phyloP scores from a whole-genome alignment of 2,329 filamentous ascomycete genomes.

The Xylariaceae sp. region DNA sequence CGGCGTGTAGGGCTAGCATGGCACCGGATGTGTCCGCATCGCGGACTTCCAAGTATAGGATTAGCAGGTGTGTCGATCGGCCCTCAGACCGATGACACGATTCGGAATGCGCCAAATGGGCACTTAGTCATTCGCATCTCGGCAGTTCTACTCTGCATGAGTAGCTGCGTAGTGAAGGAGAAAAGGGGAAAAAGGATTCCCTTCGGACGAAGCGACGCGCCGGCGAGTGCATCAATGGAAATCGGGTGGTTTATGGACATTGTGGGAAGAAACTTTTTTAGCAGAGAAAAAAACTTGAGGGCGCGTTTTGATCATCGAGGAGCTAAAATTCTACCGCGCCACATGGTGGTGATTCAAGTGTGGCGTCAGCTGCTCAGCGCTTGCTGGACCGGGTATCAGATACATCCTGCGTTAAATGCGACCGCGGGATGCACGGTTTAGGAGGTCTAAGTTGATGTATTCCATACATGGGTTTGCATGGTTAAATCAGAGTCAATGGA shows the following conservation, averaged over 20 bases:
- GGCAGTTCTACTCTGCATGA: neutral
- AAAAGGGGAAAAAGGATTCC: neutral
- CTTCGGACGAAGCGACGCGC: neutral
- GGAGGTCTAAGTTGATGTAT: no score
- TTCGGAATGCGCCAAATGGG: neutral
- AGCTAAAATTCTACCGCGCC: conserved; percentile 10
- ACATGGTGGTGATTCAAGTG: neutral
- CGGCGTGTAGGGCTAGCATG: neutral
- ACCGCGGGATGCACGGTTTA: no score
- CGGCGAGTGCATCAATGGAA: neutral
- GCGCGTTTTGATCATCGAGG: conserved; percentile 5
- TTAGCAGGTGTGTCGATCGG: neutral
- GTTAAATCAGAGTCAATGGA: no score
- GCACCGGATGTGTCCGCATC: neutral
- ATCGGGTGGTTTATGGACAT: neutral
- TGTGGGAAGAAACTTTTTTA: conserved; percentile 2
- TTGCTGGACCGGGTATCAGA: no score
- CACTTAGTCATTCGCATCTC: neutral
- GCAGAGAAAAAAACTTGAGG: conserved; percentile 9
- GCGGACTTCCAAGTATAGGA: no score
- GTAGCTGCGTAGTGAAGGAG: neutral
- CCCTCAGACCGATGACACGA: neutral
- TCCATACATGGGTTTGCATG: no score
- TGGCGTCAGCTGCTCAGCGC: conserved; percentile 10
- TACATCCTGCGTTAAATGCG: neutral